Conservation (phyloP, 2,329 filamentous ascomycete genomes). For the Elsinoe australis region DNA sequence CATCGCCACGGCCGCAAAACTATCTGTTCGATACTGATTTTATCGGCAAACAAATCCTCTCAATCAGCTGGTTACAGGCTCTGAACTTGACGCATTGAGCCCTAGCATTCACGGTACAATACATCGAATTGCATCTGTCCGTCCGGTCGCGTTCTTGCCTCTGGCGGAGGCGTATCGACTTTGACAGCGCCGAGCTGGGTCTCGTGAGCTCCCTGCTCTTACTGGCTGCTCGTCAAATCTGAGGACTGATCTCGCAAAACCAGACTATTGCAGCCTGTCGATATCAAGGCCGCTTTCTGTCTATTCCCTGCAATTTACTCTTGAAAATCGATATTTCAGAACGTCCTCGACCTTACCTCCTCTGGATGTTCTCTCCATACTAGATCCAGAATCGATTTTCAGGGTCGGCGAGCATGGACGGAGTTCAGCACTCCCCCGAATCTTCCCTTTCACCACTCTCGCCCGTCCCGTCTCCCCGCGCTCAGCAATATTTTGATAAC, state of each 20-base stretch:
- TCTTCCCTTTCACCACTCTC: conserved; percentile 16
- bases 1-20: conserved; percentile 4
- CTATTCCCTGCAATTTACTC: conserved; percentile 1
- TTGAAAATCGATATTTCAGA: conserved; percentile 3
- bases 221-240: too few relatives aligned
- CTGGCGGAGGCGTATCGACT: conserved; percentile 10
- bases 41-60: conserved; percentile 5
- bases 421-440: conserved; percentile 1
- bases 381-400: too few relatives aligned
- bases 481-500: conserved; percentile 21
- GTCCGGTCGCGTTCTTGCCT: conserved; percentile 9
- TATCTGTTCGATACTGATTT: neutral
- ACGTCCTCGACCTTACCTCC: neutral
- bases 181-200: conserved; percentile 11
- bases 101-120: neutral
- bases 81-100: neutral
- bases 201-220: neutral
- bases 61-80: neutral
- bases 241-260: too few relatives aligned
- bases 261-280: conserved; percentile 5
- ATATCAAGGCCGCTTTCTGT: neutral
- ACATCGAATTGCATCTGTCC: neutral
- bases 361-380: too few relatives aligned
- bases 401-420: conserved; percentile 10
- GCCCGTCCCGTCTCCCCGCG: conserved; percentile 21